These are phyloP conservation scores for Inga leiocalycina DNA, from an alignment of 306 rosid genomes.

Conservation along the genomic window DNA sequence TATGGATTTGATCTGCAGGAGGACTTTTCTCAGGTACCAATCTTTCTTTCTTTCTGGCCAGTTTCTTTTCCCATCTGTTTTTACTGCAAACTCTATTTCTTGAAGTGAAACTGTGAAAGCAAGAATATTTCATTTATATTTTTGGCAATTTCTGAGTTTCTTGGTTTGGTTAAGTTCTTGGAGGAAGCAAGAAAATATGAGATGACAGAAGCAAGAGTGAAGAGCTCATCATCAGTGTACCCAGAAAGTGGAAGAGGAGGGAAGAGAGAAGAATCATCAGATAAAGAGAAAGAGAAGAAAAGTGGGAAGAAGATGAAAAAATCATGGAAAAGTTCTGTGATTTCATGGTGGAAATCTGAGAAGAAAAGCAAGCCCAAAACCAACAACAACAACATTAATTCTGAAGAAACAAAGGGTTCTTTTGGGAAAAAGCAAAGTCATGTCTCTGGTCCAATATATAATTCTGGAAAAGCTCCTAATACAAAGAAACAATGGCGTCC, in stretches of 20 bases:
- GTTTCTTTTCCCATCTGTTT: neutral
- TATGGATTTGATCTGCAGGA: constrained; percentile 61
- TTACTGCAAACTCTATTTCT: neutral
- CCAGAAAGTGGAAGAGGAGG: constrained; percentile 43
- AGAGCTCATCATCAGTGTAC: constrained; percentile 39
- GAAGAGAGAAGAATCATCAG: constrained; percentile 31
- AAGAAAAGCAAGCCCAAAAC: constrained; percentile 44
- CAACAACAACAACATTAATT: neutral
- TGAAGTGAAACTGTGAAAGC: neutral
- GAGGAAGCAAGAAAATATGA: constrained; percentile 73
- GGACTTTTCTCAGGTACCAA: constrained; percentile 63
- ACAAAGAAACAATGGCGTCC: constrained; percentile 42
- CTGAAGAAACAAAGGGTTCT: constrained; percentile 32
- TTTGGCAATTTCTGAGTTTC: constrained; percentile 13
- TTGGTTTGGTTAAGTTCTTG: constrained; percentile 58
- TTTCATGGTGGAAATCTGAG: constrained; percentile 77
- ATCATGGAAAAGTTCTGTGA: constrained; percentile 66
- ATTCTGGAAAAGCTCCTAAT: constrained; percentile 29
- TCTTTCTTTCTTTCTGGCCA: neutral
- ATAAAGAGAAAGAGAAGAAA: constrained; percentile 37
- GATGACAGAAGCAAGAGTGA: constrained; percentile 37
- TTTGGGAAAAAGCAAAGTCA: constrained; percentile 35
- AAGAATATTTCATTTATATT: neutral
- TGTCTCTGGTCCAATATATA: constrained; percentile 71
- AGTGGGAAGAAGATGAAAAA: constrained; percentile 42